Evolutionary conservation across 2,329 filamentous ascomycete species (phyloP), one percentile per base, ranked within the genome.

Genomic region (Pyricularia grisea): DNA sequence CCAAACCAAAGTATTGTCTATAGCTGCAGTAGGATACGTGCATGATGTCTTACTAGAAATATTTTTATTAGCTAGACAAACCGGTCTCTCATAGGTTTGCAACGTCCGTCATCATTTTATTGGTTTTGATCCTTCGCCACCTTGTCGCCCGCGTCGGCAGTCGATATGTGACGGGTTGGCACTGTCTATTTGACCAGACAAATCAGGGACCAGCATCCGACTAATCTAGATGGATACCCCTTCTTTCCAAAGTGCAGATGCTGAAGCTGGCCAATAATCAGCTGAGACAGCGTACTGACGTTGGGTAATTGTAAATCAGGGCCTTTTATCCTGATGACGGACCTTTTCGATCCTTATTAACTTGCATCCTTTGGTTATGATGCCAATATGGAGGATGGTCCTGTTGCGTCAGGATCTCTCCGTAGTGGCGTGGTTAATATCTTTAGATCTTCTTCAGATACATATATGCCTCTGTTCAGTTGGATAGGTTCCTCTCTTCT

Each of bases 251-350:
- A 61, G 25, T 61, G 10, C 12, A 3, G 10, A 11, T 12, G 11
- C 12, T 61, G 58, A 2, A 11, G n/a, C n/a, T 27, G 25, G 12
- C 58, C 58, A 61, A 61, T 61, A 3, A 61, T 20, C 23, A 27
- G 5, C 11, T 12, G 7, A 11, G 25, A 17, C 11, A 12, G 4
- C 25, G 5, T 10, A 1, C 12, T 27, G 25, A 12, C 9, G 9
- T 23, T 17, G n/a, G 58, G 1, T 61, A 2, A 17, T 61, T 25
- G n/a, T 61, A 61, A 61, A 61, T 17, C 58, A 27, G 23, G 58
- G n/a, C 58, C 58, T 23, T 61, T 61, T 61, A 61, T 61, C 58
- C 58, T 61, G 58, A 61, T 61, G 58, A 61, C 58, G 58, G 58
- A 61, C 58, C 58, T 27, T 36, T 61, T 23, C 9, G 25, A 27